These are phyloP conservation scores for Leishmania turanica DNA, from an alignment of 208 protist species.

Conservation along the genomic window DNA sequence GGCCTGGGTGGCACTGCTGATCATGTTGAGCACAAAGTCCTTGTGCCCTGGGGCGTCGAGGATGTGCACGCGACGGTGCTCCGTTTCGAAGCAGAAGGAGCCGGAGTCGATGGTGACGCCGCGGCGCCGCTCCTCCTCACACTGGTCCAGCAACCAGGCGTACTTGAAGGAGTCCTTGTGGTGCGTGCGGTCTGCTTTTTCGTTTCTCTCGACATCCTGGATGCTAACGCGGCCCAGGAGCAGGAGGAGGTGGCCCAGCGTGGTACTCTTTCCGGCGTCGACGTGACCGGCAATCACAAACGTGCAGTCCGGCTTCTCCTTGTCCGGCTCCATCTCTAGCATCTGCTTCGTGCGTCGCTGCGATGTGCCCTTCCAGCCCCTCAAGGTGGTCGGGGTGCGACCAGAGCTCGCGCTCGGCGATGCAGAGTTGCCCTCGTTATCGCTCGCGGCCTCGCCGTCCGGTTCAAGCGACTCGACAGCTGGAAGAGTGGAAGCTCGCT, in stretches of 20 bases:
- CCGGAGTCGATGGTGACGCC: conserved; percentile 96
- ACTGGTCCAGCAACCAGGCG: conserved; percentile 96
- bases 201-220: conserved; percentile 87
- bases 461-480: not conserved
- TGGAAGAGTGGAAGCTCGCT: conserved; percentile 1
- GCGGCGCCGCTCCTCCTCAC: conserved; percentile 95
- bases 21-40: conserved; percentile 98
- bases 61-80: conserved; percentile 82
- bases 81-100: conserved; percentile 93
- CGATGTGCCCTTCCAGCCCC: conserved; percentile 23
- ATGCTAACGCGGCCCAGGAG: conserved; percentile 67
- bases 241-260: conserved; percentile 85
- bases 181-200: conserved; percentile 71
- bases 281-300: conserved; percentile 90
- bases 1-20: conserved; percentile 97
- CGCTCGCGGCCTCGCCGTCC: not conserved
- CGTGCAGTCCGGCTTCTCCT: conserved; percentile 72
- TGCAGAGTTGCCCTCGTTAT: conserved; percentile 10
- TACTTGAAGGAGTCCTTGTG: conserved; percentile 96
- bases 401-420: conserved; percentile 15
- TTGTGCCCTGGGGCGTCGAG: conserved; percentile 96
- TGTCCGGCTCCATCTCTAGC: conserved; percentile 39
- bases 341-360: conserved; percentile 37
- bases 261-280: conserved; percentile 89
- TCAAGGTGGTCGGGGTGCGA: conserved; percentile 5